Evolutionary conservation across 768 basidiomycete species (phyloP).

Genomic region (Nidularia sp.): DNA sequence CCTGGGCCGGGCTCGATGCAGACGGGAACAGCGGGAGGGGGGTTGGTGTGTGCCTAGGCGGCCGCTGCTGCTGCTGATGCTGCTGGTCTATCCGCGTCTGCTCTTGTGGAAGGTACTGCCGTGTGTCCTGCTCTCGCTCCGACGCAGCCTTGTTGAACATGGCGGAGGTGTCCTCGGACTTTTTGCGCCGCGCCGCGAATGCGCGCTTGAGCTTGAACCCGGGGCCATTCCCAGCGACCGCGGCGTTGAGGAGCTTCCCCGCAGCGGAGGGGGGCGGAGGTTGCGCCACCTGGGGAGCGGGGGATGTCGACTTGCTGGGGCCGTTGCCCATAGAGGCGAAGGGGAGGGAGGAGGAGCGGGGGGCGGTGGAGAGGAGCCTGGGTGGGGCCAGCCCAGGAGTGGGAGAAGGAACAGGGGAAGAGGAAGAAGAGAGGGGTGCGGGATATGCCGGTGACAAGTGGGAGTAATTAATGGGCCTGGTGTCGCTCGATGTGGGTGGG

Average conservation of each 20-base stretch:
- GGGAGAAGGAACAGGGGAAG: background rate
- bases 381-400: background rate
- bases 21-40: background rate
- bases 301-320: constrained; percentile 15
- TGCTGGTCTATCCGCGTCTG: constrained; percentile 11
- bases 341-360: constrained; percentile 20
- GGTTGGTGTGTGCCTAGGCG: background rate
- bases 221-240: constrained; percentile 36
- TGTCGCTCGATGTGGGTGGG: constrained; percentile 28
- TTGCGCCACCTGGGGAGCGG: constrained; percentile 11
- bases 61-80: constrained; percentile 3
- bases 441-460: background rate
- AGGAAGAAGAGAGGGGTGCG: background rate
- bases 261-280: constrained; percentile 16
- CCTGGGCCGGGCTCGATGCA: constrained; percentile 14
- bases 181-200: constrained; percentile 53
- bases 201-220: constrained; percentile 56
- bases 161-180: constrained; percentile 42
- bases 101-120: constrained; percentile 4
- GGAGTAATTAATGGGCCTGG: constrained; percentile 28
- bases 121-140: constrained; percentile 2
- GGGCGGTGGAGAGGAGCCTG: constrained; percentile 6
- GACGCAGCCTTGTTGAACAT: constrained; percentile 12
- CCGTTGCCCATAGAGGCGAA: constrained; percentile 20
- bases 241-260: constrained; percentile 28